Conservation (phyloP, 306 rosid genomes). For the Crotalaria pallida region DNA sequence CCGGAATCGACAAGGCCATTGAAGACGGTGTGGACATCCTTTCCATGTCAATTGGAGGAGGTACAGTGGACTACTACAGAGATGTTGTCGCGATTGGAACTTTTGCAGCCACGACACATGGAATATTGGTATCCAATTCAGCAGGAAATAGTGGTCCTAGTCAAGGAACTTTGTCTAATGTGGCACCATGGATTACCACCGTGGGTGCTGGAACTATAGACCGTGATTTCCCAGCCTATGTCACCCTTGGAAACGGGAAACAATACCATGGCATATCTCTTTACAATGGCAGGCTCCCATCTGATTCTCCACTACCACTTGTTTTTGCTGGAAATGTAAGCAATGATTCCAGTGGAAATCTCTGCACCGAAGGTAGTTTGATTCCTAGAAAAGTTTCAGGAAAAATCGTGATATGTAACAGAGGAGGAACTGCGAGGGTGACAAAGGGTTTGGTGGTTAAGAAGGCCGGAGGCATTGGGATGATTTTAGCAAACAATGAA, state of each 20-base stretch:
- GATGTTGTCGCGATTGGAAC: slow-evolving; percentile 73
- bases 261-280: slow-evolving; percentile 61
- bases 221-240: slow-evolving; percentile 72
- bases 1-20: slow-evolving; percentile 80
- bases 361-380: slow-evolving; percentile 47
- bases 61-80: slow-evolving; percentile 29
- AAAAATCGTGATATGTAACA: slow-evolving; percentile 79
- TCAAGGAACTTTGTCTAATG: slow-evolving; percentile 37
- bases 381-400: slow-evolving; percentile 54
- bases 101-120: slow-evolving; percentile 62
- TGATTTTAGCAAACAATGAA: slow-evolving; percentile 69
- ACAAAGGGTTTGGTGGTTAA: slow-evolving; percentile 67
- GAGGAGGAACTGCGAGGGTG: slow-evolving; percentile 56
- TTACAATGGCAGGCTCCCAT: slow-evolving; percentile 43
- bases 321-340: slow-evolving; percentile 54
- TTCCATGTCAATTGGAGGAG: slow-evolving; percentile 86
- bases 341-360: slow-evolving; percentile 29
- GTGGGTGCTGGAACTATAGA: slow-evolving; percentile 95
- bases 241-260: slow-evolving; percentile 62
- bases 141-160: slow-evolving; percentile 85
- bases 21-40: slow-evolving; percentile 69
- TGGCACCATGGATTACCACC: slow-evolving; percentile 82
- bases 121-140: slow-evolving; percentile 67
- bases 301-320: slow-evolving; percentile 48
- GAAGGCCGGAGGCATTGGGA: slow-evolving; percentile 73